Conservation (phyloP, 805 yeast genomes). For the Isabelozyma gotoi region DNA sequence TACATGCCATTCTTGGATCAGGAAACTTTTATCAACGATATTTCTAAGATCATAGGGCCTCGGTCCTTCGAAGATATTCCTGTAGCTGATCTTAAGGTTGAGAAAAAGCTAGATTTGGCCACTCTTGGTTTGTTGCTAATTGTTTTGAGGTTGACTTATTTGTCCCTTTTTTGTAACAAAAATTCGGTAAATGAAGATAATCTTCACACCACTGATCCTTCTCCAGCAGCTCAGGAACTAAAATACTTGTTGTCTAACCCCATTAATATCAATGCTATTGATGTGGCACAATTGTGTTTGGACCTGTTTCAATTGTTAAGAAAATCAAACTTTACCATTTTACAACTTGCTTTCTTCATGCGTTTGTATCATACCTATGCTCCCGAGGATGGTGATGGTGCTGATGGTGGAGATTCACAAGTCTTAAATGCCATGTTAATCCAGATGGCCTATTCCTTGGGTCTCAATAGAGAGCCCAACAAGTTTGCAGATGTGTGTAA, state of each 20-base stretch:
- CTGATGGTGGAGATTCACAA: slow-evolving; percentile 38
- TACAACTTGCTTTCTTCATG: slow-evolving; percentile 29
- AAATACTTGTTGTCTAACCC: slow-evolving; percentile 46
- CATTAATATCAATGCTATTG: slow-evolving; percentile 43
- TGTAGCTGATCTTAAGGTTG: slow-evolving; percentile 26
- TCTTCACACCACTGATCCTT: slow-evolving; percentile 20
- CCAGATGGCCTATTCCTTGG: slow-evolving; percentile 40
- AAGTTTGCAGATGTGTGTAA: slow-evolving; percentile 20
- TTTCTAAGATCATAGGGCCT: slow-evolving; percentile 34
- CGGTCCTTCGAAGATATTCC: slow-evolving; percentile 21
- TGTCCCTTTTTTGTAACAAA: slow-evolving; percentile 36
- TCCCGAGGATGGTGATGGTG: slow-evolving; percentile 43
- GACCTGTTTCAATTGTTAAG: slow-evolving; percentile 53
- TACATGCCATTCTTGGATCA: slow-evolving; percentile 49
- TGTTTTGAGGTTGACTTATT: slow-evolving; percentile 40
- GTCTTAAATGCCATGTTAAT: slow-evolving; percentile 25
- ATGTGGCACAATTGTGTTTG: slow-evolving; percentile 54
- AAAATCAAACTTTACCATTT: slow-evolving; percentile 25
- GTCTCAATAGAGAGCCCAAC: slow-evolving; percentile 42
- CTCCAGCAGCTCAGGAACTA: slow-evolving; percentile 21
- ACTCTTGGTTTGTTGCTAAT: slow-evolving; percentile 39
- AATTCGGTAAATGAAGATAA: slow-evolving; percentile 26
- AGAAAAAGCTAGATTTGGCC: slow-evolving; percentile 41
- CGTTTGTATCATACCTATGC: slow-evolving; percentile 33
- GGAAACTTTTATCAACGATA: slow-evolving; percentile 25